phyloP scores from a whole-genome alignment of 78 protist genomes.

The Blattamonas nauphoetae region DNA sequence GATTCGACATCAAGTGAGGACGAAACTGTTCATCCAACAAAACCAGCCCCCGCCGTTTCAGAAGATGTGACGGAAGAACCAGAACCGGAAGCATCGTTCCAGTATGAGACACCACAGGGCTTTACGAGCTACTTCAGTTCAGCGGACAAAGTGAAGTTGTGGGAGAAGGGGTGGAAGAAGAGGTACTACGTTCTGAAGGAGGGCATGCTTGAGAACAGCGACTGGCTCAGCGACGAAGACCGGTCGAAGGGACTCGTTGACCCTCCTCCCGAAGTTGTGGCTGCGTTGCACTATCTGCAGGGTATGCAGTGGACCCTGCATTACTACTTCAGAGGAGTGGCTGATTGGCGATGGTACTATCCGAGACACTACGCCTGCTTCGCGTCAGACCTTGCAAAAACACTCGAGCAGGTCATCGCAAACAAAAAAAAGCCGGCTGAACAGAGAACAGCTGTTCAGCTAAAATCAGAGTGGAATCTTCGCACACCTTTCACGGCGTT shows the following conservation, averaged over 20 bases:
- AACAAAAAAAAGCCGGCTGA: not conserved
- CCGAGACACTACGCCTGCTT: conserved; percentile 36
- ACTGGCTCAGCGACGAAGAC: not conserved
- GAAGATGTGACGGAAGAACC: no score
- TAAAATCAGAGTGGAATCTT: not conserved
- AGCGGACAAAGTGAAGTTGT: conserved; percentile 3
- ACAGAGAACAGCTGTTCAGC: not conserved
- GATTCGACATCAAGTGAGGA: no score
- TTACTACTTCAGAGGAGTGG: conserved; percentile 26
- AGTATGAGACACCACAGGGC: no score
- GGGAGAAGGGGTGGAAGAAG: conserved; percentile 70
- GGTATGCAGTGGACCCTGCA: conserved; percentile 17
- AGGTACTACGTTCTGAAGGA: conserved; percentile 70
- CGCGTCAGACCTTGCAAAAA: not conserved
- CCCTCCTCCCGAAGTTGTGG: no score
- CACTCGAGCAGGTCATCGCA: not conserved
- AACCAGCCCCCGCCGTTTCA: no score
- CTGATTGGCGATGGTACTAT: conserved; percentile 29
- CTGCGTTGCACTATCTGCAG: not conserved
- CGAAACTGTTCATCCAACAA: no score
- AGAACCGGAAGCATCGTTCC: no score
- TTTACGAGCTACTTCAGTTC: no score
- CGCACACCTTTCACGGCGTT: not conserved
- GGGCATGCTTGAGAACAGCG: not conserved
- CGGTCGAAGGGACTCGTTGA: no score